These are phyloP conservation scores for Dysphania ambrosioides DNA, from an alignment of 148 eudicot genomes.

Conservation along the genomic window DNA sequence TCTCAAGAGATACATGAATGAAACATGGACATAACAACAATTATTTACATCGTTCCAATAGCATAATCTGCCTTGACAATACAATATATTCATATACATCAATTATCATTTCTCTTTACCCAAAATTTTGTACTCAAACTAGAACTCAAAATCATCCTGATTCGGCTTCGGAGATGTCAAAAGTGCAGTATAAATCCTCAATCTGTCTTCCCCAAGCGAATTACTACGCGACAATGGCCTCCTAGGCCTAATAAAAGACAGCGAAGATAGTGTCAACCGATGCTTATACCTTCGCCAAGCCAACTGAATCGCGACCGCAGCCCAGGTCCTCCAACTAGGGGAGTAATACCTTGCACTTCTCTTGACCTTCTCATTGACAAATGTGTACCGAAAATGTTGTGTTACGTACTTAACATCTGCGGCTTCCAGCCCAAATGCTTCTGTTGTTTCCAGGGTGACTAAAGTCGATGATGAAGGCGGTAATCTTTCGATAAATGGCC, in stretches of 20 bases:
- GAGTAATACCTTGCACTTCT: conserved; percentile 91
- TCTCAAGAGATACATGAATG: background rate
- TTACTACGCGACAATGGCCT: conserved; percentile 84
- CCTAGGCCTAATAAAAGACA: conserved; percentile 92
- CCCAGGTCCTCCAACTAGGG: conserved; percentile 98
- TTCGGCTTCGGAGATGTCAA: conserved; percentile 95
- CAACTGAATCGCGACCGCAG: conserved; percentile 82
- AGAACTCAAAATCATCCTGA: conserved; percentile 81
- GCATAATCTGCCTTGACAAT: background rate
- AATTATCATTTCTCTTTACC: too few species aligned
- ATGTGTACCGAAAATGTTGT: conserved; percentile 87
- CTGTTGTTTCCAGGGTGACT: conserved; percentile 78
- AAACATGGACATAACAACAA: background rate
- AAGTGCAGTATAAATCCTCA: conserved; percentile 81
- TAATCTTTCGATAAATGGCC: conserved; percentile 71
- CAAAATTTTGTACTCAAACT: background rate
- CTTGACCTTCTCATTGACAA: conserved; percentile 79
- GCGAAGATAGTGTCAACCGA: conserved; percentile 66
- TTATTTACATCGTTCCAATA: background rate
- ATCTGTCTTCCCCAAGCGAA: conserved; percentile 79
- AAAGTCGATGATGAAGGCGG: conserved; percentile 86
- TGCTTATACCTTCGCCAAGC: conserved; percentile 91
- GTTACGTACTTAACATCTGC: conserved; percentile 85
- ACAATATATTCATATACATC: too few species aligned
- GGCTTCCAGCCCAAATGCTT: conserved; percentile 84